Evolutionary conservation across 768 basidiomycete genomes (phyloP).

Genomic region (Leccinellum rugosiceps): DNA sequence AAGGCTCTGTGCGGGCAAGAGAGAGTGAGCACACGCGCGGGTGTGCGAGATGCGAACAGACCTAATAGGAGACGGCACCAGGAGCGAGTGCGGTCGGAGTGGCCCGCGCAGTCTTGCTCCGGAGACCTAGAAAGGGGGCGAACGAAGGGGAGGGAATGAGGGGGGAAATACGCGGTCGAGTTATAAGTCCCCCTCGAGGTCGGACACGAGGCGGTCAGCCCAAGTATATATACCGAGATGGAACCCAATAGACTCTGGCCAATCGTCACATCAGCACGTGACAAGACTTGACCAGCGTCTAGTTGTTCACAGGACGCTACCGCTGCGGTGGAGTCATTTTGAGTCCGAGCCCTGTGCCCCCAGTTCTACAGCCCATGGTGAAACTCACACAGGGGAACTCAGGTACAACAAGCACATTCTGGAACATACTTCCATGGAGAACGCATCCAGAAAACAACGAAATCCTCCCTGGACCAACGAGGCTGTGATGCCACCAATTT

Average conservation of each 20-base stretch:
- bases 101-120: constrained; percentile 24
- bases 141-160: constrained; percentile 5
- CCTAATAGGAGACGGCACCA: constrained; percentile 16
- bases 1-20: constrained; percentile 1
- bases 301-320: too few species aligned
- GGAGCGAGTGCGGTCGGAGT: constrained; percentile 14
- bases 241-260: constrained; percentile 16
- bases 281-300: too few species aligned
- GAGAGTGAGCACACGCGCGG: not conserved
- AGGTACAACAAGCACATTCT: too few species aligned
- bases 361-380: not conserved
- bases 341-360: not conserved
- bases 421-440: not conserved
- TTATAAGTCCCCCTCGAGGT: constrained; percentile 27
- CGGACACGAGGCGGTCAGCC: constrained; percentile 21
- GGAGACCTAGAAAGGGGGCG: constrained; percentile 14
- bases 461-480: not conserved
- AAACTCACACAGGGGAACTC: not conserved
- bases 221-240: constrained; percentile 6
- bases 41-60: not conserved
- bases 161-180: not conserved
- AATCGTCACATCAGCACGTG: constrained; percentile 24
- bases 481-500: not conserved
- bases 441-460: too few species aligned
- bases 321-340: not conserved